Percentiles rank a stretch among this genome's conserved stretches.
Conservation (phyloP, 495 filamentous ascomycete genomes). For the Xylaria venustula region DNA sequence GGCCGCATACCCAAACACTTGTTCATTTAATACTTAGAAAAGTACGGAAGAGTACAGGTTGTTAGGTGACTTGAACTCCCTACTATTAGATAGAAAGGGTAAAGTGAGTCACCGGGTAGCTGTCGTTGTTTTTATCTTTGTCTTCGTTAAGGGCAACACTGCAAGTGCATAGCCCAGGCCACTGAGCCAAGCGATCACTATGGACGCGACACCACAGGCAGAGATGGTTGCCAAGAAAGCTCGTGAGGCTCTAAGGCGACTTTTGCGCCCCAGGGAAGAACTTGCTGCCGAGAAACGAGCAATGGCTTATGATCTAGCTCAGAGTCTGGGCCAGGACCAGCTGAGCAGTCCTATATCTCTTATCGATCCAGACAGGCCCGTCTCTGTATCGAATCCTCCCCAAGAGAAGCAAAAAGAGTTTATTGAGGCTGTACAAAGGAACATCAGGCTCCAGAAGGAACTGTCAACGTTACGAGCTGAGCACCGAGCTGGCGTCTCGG, state of each 20-base stretch:
- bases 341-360: constrained; percentile 38
- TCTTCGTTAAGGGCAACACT: not conserved
- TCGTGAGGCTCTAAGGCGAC: constrained; percentile 25
- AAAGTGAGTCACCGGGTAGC: too few relatives aligned
- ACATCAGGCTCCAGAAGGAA: constrained; percentile 53
- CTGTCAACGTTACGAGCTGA: constrained; percentile 36
- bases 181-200: not conserved
- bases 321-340: constrained; percentile 24
- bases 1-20: too few relatives aligned
- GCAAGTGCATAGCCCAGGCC: not conserved
- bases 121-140: not conserved
- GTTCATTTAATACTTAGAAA: not conserved
- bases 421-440: constrained; percentile 57
- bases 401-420: constrained; percentile 49
- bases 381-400: constrained; percentile 19
- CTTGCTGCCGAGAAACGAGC: constrained; percentile 29
- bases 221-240: constrained; percentile 17
- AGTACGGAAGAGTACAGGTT: too few relatives aligned
- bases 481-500: constrained; percentile 19
- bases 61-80: too few relatives aligned
- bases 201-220: constrained; percentile 16
- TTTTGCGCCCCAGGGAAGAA: constrained; percentile 37
- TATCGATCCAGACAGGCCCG: constrained; percentile 24
- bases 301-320: constrained; percentile 29
- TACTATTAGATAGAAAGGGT: too few relatives aligned